phyloP scores from a whole-genome alignment of 2,329 filamentous ascomycete species.

The Exophiala dermatitidis region DNA sequence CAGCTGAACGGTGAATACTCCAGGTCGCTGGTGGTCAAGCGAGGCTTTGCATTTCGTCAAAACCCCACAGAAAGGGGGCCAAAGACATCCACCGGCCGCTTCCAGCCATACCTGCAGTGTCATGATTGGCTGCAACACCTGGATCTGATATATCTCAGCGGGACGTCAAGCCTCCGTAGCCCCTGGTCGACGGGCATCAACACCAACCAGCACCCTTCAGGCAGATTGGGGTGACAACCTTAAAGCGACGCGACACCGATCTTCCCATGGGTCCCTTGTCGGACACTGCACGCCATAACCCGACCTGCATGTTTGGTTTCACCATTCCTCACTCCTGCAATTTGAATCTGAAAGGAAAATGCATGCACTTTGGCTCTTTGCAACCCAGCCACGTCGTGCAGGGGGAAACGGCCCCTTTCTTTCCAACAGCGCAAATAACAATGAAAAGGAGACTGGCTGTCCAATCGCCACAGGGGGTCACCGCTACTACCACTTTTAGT shows the following conservation, averaged over 20 bases:
- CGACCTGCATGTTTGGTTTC: slow-evolving; percentile 4
- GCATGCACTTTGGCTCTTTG: slow-evolving; percentile 14
- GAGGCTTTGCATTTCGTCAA: too few relatives aligned
- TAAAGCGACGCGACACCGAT: background rate
- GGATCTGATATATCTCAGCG: background rate
- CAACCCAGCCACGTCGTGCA: background rate
- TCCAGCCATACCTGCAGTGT: background rate
- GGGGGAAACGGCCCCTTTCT: too few relatives aligned
- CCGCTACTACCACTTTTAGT: background rate
- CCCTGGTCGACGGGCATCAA: slow-evolving; percentile 8
- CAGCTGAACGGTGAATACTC: too few relatives aligned
- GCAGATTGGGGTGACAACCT: slow-evolving; percentile 7
- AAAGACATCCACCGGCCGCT: too few relatives aligned
- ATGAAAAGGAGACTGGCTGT: slow-evolving; percentile 5
- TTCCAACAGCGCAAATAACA: background rate
- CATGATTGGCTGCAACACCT: background rate
- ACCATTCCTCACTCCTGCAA: slow-evolving; percentile 12
- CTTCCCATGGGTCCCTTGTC: background rate
- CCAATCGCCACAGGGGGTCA: background rate
- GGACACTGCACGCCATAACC: background rate
- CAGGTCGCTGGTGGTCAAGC: too few relatives aligned
- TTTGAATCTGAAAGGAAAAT: slow-evolving; percentile 1
- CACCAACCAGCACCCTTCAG: slow-evolving; percentile 15
- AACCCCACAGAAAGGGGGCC: too few relatives aligned
- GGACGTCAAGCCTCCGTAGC: background rate